phyloP scores from a whole-genome alignment of 768 basidiomycete species.

The Albatrellus ellisii region DNA sequence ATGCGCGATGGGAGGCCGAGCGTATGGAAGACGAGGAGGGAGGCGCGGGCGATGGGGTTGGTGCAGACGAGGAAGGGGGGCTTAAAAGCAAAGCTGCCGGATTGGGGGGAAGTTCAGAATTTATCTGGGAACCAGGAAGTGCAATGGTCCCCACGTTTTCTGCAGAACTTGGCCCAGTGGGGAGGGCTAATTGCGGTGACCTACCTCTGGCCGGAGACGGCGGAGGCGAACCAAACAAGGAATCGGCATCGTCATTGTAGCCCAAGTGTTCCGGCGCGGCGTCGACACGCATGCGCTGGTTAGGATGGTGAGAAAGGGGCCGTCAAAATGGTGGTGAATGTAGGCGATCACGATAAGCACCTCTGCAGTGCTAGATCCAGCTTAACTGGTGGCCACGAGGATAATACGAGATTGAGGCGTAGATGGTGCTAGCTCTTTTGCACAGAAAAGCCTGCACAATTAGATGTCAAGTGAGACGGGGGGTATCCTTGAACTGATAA shows the following conservation, averaged over 20 bases:
- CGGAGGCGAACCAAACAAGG: conserved; percentile 73
- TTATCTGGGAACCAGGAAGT: conserved; percentile 89
- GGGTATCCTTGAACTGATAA: neutral
- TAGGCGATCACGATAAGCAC: conserved; percentile 1
- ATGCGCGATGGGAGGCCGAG: conserved; percentile 6
- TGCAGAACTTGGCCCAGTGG: conserved; percentile 35
- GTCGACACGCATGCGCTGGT: conserved; percentile 15
- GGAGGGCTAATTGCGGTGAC: conserved; percentile 53
- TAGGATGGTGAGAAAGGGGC: neutral
- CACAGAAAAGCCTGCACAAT: neutral
- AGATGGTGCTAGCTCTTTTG: neutral
- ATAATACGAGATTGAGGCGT: neutral
- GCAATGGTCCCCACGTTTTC: conserved; percentile 97
- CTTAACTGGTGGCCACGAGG: neutral
- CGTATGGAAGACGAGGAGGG: neutral
- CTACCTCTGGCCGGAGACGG: conserved; percentile 40
- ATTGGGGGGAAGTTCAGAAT: conserved; percentile 77
- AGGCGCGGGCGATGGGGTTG: neutral
- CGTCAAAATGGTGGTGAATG: neutral
- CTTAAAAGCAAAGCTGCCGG: conserved; percentile 57
- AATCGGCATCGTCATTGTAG: conserved; percentile 26
- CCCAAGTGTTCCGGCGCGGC: conserved; percentile 2
- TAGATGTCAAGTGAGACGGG: neutral
- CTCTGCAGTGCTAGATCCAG: conserved; percentile 6
- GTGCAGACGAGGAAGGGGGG: conserved; percentile 23